Conservation (phyloP, 208 protist species). For the Leishmania guyanensis region DNA sequence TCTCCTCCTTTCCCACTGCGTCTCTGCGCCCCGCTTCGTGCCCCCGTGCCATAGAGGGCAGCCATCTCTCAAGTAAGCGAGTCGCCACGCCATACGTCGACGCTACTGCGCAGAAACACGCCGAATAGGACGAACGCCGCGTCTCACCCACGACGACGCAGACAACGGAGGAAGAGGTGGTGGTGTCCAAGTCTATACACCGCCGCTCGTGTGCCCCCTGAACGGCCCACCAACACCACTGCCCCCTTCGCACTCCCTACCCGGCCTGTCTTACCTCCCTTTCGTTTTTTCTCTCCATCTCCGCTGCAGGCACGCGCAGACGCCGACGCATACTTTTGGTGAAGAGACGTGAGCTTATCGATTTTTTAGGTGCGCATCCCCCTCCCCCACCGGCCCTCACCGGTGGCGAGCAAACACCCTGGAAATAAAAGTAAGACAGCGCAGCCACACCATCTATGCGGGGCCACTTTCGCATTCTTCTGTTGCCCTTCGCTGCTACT, state of each 20-base stretch:
- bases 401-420: neutral
- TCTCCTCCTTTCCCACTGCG: neutral
- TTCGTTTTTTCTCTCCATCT: neutral
- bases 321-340: neutral
- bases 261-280: neutral
- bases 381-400: neutral
- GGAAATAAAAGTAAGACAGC: neutral
- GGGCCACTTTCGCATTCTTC: neutral
- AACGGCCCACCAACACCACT: neutral
- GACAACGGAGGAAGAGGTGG: neutral
- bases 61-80: neutral
- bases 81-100: neutral
- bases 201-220: neutral
- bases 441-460: neutral
- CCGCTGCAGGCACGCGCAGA: neutral
- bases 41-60: neutral
- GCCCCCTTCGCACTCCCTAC: neutral
- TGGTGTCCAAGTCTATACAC: neutral
- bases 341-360: neutral
- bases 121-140: neutral
- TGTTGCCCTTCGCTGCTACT: neutral
- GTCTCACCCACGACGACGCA: neutral
- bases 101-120: neutral
- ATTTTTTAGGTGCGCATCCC: neutral
- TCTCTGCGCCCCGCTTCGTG: neutral